Evolutionary conservation across 2,329 filamentous ascomycete genomes (phyloP).

Genomic region (Domatiomyces globalis): DNA sequence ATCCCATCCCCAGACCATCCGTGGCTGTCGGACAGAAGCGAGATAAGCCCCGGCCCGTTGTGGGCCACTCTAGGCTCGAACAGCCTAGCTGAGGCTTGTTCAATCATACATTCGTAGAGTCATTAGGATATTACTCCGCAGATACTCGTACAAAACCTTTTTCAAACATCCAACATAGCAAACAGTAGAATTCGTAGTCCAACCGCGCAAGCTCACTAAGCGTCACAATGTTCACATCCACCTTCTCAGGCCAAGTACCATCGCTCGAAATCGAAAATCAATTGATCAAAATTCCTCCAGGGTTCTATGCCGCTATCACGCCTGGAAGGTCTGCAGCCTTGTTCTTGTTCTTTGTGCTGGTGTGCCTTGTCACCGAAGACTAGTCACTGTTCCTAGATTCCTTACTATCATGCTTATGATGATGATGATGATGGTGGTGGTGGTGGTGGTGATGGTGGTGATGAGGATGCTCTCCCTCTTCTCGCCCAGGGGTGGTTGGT

Average conservation of each 20-base stretch:
- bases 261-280: background rate
- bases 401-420: background rate
- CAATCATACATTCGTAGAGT: background rate
- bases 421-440: constrained; percentile 4
- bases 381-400: background rate
- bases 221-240: no score
- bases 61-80: no score
- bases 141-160: background rate
- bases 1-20: no score
- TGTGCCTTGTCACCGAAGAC: background rate
- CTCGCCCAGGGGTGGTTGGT: background rate
- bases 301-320: no score
- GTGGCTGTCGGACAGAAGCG: no score
- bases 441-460: background rate
- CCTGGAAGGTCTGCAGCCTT: no score
- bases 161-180: no score
- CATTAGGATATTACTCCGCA: background rate
- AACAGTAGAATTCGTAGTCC: no score
- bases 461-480: constrained; percentile 3
- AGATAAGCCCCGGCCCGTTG: no score
- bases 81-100: no score
- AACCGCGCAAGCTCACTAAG: no score
- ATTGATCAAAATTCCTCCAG: background rate
- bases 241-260: background rate
- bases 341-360: no score